Base-by-base conservation (phyloP, 169 alveolate species). In the Plasmodium blacklocki region DNA sequence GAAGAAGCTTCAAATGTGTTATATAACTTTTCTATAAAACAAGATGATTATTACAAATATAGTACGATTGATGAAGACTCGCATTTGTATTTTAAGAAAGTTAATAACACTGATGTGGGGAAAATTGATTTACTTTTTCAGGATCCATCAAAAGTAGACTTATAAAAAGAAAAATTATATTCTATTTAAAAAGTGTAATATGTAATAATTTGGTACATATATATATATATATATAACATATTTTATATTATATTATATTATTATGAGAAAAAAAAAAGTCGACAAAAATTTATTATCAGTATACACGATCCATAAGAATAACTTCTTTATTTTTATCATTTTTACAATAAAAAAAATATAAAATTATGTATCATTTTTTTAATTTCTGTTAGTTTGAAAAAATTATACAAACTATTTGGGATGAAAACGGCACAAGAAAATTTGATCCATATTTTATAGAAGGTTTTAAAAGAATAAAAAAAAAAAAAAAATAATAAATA, bases 101-200 rank as follows among this genome's bases (percentile, higher is more conserved):
- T 78, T 39, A 63, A 83, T 2, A 70, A 83, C 18, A 62, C 43
- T n/a, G 91, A 83, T 26, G 83, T 83, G 18, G 91, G 85, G 32
- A 83, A 83, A 39, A 80, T 83, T 8, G 47, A 43, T 26, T 66
- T 83, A 39, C 18, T 23, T 12, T 43, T 83, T 47, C 73, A 23
- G 11, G 83, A 83, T 73, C n/a, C 59, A 21, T 29, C 72, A 29
- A 83, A 70, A 26, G 91, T 83, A 83, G 39, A 18, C n/a, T 3
- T 15, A 52, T 14, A 52, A 14, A 15, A 4, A 52, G 9, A 52
- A 52, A 52, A 52, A 2, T 18, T 12, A 18, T 15, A 60, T 19
- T 23, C 3, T 66, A 32, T 32, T 32, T 4, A 32, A 32, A 32
- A 32, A 32, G 4, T 32, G 45, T 32, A 32, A 32, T 32, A 32